Base-by-base conservation (phyloP, 2,329 filamentous ascomycete species). In the Venturia aucupariae region DNA sequence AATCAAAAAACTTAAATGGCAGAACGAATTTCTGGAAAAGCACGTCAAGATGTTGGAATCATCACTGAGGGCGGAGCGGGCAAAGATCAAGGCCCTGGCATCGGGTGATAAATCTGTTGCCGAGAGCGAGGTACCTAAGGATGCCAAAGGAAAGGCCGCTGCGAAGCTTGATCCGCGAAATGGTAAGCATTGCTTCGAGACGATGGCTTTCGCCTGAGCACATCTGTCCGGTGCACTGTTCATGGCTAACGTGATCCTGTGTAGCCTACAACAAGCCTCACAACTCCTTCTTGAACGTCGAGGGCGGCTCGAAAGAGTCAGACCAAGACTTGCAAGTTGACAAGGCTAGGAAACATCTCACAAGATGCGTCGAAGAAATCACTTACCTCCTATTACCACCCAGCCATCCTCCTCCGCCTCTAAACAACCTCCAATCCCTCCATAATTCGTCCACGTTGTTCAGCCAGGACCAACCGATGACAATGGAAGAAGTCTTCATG, bases 11-110 rank as follows among this genome's bases (percentile, higher is more conserved):
- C 88, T 90, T 61, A 94, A 96, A 76, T 89, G 90, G 67, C 86
- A 92, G 65, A 92, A 96, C 71, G 92, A 92, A 76, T 90, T 92
- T 41, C 79, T 97, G 64, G 92, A 90, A 74, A 92, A 92, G 79
- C 95, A 97, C 73, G 89, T 97, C 66, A 82, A 86, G 64, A 90
- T 97, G 77, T 82, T 97, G 67, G 92, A 97, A 78, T 86, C 87
- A 70, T 94, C 93, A 67, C 81, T 97, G 71, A 92, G 89, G 76
- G 89, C 90, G 67, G 90, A 96, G 78, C 83, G 90, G 27, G 83
- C 84, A 63, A 88, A 92, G 77, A 81, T 85, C 67, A 89, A 80
- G 72, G 78, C 77, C 67, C 72, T 78, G 51, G 75, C 74, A n/a
- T 77, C 77, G 64, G 80, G 78, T 46, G 79, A 80, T 63, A 77